Evolutionary conservation across 2,329 filamentous ascomycete species (phyloP).

Genomic region (Blumeriella jaapii): DNA sequence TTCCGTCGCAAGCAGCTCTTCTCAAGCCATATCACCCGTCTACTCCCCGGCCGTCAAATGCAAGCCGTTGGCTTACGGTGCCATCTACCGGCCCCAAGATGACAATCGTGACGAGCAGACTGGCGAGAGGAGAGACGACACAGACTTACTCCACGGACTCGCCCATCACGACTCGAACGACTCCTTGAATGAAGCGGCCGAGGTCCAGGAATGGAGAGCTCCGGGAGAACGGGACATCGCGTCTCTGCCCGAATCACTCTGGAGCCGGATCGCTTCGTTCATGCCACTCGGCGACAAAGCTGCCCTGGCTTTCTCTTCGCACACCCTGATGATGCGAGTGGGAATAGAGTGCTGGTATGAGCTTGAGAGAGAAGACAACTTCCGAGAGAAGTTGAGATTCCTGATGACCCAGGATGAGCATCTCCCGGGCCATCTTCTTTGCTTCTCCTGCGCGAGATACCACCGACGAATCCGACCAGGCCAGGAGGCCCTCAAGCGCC

Average conservation of each 20-base stretch:
- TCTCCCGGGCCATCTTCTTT: constrained; percentile 45
- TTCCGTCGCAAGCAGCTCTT: constrained; percentile 1
- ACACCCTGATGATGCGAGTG: constrained; percentile 33
- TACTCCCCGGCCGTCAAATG: not conserved
- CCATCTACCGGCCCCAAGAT: constrained; percentile 10
- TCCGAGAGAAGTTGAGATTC: constrained; percentile 36
- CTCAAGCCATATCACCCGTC: constrained; percentile 1
- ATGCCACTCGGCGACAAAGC: constrained; percentile 36
- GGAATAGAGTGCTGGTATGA: constrained; percentile 30
- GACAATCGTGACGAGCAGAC: constrained; percentile 22
- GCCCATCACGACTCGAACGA: constrained; percentile 23
- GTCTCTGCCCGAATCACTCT: constrained; percentile 34
- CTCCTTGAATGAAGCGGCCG: too few species aligned
- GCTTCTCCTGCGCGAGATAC: constrained; percentile 44
- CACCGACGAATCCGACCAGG: constrained; percentile 42
- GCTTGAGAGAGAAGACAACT: constrained; percentile 33
- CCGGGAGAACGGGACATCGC: constrained; percentile 33
- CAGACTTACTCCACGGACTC: constrained; percentile 24
- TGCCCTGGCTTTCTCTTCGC: constrained; percentile 37
- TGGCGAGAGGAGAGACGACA: constrained; percentile 25
- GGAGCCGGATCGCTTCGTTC: constrained; percentile 33
- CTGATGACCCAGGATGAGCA: constrained; percentile 38
- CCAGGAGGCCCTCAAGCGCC: constrained; percentile 40
- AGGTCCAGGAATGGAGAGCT: constrained; percentile 14
- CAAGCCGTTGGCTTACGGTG: constrained; percentile 5